phyloP scores from a whole-genome alignment of 176 grass and related monocot species.

The Avena insularis region DNA sequence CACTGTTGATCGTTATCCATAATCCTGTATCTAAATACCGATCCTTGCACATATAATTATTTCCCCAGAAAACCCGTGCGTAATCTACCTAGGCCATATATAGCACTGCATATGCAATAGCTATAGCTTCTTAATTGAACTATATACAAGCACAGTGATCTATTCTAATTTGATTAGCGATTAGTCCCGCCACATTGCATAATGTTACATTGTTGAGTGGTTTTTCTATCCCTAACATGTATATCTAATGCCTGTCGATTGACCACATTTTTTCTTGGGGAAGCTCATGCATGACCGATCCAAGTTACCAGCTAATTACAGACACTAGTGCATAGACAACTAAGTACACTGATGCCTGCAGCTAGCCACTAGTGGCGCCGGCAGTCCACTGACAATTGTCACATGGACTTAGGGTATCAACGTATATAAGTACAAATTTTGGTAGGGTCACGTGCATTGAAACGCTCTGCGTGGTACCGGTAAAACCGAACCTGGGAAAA shows the following conservation, averaged over 20 bases:
- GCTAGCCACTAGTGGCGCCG: not conserved
- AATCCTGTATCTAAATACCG: no score
- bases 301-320: not conserved
- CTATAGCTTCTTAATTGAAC: not conserved
- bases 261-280: not conserved
- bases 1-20: no score
- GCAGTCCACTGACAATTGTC: conserved; percentile 15
- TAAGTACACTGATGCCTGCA: not conserved
- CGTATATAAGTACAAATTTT: not conserved
- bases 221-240: not conserved
- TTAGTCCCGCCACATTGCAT: not conserved
- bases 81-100: not conserved
- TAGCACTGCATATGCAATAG: not conserved
- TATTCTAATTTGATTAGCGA: not conserved
- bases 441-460: conserved; percentile 18
- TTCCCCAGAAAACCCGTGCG: no score
- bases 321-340: not conserved
- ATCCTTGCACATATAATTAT: no score
- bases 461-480: not conserved
- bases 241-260: not conserved
- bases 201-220: not conserved
- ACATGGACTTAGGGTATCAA: conserved; percentile 4
- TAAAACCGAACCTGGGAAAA: conserved; percentile 30
- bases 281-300: not conserved
- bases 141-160: not conserved